Evolutionary conservation across 2,329 filamentous ascomycete species (phyloP).

Genomic region (Cordyceps cicadae): DNA sequence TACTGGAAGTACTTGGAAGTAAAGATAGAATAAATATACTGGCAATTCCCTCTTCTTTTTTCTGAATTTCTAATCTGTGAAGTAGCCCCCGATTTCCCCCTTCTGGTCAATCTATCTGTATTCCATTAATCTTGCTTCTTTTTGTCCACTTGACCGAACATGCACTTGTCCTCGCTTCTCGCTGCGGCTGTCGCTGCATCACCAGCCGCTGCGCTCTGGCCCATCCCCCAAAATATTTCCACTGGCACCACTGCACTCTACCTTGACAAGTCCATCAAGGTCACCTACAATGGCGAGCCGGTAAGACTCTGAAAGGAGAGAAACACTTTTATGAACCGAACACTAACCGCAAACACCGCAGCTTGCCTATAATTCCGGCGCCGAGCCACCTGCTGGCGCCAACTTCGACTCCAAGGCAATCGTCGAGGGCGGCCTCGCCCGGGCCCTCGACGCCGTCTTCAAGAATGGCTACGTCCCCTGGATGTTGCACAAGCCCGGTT

Average conservation of each 20-base stretch:
- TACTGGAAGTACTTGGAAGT: too few species aligned
- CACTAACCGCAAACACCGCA: slow-evolving; percentile 20
- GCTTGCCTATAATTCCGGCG: slow-evolving; percentile 41
- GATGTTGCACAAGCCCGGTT: slow-evolving; percentile 61
- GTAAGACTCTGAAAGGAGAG: slow-evolving; percentile 36
- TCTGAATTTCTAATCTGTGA: too few species aligned
- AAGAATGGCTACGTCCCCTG: slow-evolving; percentile 64
- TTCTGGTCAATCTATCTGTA: not conserved
- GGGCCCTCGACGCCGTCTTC: slow-evolving; percentile 57
- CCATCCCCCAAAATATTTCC: slow-evolving; percentile 41
- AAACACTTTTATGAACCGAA: not conserved
- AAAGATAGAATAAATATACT: too few species aligned
- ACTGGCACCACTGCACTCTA: slow-evolving; percentile 46
- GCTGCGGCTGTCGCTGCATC: not conserved
- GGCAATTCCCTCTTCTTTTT: too few species aligned
- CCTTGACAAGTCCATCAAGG: slow-evolving; percentile 41
- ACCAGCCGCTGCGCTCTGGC: slow-evolving; percentile 41
- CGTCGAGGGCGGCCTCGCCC: slow-evolving; percentile 47
- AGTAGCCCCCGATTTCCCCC: not conserved
- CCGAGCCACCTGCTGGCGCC: slow-evolving; percentile 29
- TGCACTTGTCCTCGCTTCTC: slow-evolving; percentile 1
- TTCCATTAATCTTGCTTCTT: not conserved
- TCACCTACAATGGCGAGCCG: slow-evolving; percentile 51
- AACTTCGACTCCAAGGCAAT: slow-evolving; percentile 43
- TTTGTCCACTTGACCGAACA: not conserved